Conservation (phyloP, 192 early-diverging fungal species). For the Irineochytrium annulatum region DNA sequence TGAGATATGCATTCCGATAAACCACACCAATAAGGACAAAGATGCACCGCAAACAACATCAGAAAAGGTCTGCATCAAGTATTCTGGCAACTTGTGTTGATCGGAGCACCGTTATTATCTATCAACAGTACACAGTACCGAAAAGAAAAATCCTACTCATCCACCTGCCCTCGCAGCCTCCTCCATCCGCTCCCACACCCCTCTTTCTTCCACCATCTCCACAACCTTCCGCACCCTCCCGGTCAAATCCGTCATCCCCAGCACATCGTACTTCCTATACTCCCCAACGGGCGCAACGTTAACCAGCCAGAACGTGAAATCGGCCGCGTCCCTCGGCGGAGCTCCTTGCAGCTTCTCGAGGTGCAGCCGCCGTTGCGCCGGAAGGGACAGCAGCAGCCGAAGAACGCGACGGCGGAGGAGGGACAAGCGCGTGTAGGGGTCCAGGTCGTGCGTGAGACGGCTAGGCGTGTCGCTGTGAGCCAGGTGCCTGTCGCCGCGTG, state of each 20-base stretch:
- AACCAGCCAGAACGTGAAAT: slow-evolving; percentile 44
- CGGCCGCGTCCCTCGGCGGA: slow-evolving; percentile 6
- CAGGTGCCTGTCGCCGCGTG: no score
- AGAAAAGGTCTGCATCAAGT: no score
- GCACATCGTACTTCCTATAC: not conserved
- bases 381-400: slow-evolving; percentile 25
- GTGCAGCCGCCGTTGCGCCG: slow-evolving; percentile 57
- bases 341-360: slow-evolving; percentile 18
- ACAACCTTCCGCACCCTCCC: not conserved
- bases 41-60: no score
- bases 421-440: not conserved
- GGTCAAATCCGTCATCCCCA: not conserved
- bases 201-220: not conserved
- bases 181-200: not conserved
- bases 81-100: no score
- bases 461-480: no score
- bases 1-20: no score
- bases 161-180: no score
- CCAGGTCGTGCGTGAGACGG: no score
- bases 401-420: not conserved
- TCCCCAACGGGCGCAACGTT: slow-evolving; percentile 11
- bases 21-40: no score
- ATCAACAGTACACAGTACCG: no score
- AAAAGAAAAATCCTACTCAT: no score
- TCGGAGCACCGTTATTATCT: no score